Evolutionary conservation across 495 filamentous ascomycete genomes (phyloP), one percentile per base, ranked within the genome.

Genomic region (Aspergillus ellipticus): DNA sequence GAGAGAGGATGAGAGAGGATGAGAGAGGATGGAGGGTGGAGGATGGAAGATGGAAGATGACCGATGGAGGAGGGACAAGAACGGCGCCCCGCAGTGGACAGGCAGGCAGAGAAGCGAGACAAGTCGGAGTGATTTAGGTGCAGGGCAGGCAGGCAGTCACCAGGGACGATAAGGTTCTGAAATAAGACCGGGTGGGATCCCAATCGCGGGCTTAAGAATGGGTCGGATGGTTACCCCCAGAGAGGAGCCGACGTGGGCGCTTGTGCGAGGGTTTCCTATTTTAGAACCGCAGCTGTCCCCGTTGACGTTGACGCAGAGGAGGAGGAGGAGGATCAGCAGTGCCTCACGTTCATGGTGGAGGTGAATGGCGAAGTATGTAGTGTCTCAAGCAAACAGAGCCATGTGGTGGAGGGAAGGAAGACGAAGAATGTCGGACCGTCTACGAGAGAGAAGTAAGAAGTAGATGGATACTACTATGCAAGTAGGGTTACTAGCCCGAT

Each of bases 71-170:
- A n/a, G n/a, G n/a, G n/a, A n/a, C n/a, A n/a, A n/a, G n/a, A n/a
- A n/a, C n/a, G n/a, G n/a, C n/a, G 51, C 57, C 53, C 58, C 53
- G 58, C 57, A 55, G 54, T 29, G 4, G n/a, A n/a, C n/a, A n/a
- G n/a, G n/a, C n/a, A n/a, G n/a, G n/a, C n/a, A n/a, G n/a, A n/a
- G n/a, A n/a, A n/a, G n/a, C n/a, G n/a, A n/a, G n/a, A n/a, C n/a
- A 31, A 51, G 49, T 21, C 11, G 39, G 41, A 43, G n/a, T n/a
- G n/a, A n/a, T n/a, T n/a, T 22, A n/a, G 45, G 22, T 48, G 45
- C 45, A 48, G 45, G 26, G 28, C 10, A 10, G n/a, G n/a, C n/a
- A n/a, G n/a, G n/a, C n/a, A n/a, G n/a, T n/a, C n/a, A n/a, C n/a
- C 31, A 33, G 31, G 31, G 33, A 11, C 35, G 35, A 39, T 39